A percentile compares a stretch with the other conserved stretches of the same genome.
These are phyloP conservation scores for Kwoniella botswanensis DNA, from an alignment of 768 basidiomycete species.

Conservation along the genomic window DNA sequence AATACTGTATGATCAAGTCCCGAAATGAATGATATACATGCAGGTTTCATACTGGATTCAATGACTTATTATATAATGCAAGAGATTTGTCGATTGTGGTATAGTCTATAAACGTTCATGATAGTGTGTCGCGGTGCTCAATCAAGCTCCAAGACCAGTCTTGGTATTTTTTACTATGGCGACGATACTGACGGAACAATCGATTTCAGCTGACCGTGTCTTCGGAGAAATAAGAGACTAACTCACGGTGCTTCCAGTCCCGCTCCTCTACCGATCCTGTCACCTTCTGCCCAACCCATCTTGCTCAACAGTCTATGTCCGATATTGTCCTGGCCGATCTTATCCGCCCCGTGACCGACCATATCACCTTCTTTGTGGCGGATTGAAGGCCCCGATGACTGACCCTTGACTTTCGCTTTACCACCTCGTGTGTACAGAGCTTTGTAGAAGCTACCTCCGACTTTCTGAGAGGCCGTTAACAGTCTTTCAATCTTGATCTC, in stretches of 20 bases:
- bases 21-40: no score
- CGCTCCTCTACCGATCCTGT: constrained; percentile 68
- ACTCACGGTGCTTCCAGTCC: constrained; percentile 72
- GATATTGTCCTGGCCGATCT: constrained; percentile 76
- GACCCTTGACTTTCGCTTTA: constrained; percentile 27
- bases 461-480: constrained; percentile 48
- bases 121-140: not conserved
- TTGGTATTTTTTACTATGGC: constrained; percentile 87
- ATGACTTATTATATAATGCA: not conserved
- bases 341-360: constrained; percentile 83
- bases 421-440: constrained; percentile 55
- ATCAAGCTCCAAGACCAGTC: constrained; percentile 74
- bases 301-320: constrained; percentile 84
- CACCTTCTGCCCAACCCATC: constrained; percentile 92
- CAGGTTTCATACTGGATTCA: not conserved
- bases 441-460: constrained; percentile 55
- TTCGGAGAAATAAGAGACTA: not conserved
- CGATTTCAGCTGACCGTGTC: constrained; percentile 9
- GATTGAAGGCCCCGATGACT: constrained; percentile 56
- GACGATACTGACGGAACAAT: constrained; percentile 61
- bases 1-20: no score
- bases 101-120: not conserved
- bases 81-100: not conserved
- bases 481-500: constrained; percentile 67
- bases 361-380: constrained; percentile 80